These are phyloP conservation scores for Neofusicoccum umdonicola DNA, from an alignment of 2,329 filamentous ascomycete species.

Conservation along the genomic window DNA sequence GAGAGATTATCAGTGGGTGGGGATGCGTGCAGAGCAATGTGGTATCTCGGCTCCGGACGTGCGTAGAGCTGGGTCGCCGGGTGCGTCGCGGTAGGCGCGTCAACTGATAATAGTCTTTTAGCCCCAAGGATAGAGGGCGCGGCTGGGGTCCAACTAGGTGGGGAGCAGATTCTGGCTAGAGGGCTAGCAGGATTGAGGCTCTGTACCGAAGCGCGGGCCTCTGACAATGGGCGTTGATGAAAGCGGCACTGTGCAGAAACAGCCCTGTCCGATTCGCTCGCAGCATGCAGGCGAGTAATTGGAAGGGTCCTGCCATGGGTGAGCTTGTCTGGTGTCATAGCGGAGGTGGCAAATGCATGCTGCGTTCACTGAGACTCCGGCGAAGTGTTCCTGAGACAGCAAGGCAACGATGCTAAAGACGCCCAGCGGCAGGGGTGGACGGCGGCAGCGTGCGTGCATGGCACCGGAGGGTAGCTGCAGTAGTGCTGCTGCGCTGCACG, in stretches of 20 bases:
- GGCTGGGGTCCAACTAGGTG: neutral
- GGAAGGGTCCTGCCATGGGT: neutral
- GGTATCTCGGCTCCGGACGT: neutral
- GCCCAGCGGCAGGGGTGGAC: neutral
- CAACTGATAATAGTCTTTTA: too few species aligned
- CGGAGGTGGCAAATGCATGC: conserved; percentile 6
- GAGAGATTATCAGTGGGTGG: neutral
- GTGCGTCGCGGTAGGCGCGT: neutral
- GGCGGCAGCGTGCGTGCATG: neutral
- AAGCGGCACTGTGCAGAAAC: neutral
- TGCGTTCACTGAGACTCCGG: neutral
- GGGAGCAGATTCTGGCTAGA: neutral
- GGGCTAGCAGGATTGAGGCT: neutral
- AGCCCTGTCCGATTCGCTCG: too few species aligned
- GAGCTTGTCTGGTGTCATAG: neutral
- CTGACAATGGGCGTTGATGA: neutral
- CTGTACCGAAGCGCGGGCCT: neutral
- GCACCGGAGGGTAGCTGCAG: neutral
- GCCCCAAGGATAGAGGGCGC: too few species aligned
- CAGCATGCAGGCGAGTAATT: neutral
- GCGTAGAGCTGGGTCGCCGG: neutral
- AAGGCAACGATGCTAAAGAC: neutral
- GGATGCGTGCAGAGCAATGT: neutral
- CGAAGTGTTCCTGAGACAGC: neutral
- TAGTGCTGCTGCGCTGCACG: neutral